phyloP scores from a whole-genome alignment of 768 basidiomycete species.

The Boletus huronensis region DNA sequence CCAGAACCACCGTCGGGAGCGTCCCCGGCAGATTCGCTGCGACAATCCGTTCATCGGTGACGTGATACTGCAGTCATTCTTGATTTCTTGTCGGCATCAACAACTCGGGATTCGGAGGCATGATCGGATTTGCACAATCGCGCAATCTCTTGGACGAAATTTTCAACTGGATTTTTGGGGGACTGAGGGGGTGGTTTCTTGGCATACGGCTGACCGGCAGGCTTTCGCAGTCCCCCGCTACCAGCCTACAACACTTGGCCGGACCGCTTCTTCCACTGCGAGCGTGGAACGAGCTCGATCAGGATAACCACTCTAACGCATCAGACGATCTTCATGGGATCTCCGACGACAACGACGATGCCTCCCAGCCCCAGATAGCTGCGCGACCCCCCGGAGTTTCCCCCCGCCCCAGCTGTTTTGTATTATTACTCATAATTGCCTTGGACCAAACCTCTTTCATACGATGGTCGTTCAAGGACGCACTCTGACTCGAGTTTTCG shows the following conservation, averaged over 20 bases:
- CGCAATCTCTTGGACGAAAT: slow-evolving; percentile 26
- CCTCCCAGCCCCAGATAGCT: slow-evolving; percentile 20
- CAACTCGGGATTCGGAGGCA: slow-evolving; percentile 24
- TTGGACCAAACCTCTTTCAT: slow-evolving; percentile 21
- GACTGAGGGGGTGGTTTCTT: slow-evolving; percentile 16
- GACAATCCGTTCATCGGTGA: slow-evolving; percentile 35
- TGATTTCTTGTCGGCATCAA: slow-evolving; percentile 32
- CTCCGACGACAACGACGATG: slow-evolving; percentile 17
- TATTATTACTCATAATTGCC: slow-evolving; percentile 36
- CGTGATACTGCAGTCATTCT: slow-evolving; percentile 3
- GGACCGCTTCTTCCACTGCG: slow-evolving; percentile 15
- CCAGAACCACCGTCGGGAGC: slow-evolving; percentile 42
- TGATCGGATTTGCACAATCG: slow-evolving; percentile 24
- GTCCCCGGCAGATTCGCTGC: slow-evolving; percentile 29
- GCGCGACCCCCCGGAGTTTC: slow-evolving; percentile 9
- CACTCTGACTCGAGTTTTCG: slow-evolving; percentile 18
- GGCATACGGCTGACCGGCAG: slow-evolving; percentile 15
- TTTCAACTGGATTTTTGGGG: slow-evolving; percentile 24
- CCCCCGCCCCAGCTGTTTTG: slow-evolving; percentile 19
- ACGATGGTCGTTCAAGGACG: slow-evolving; percentile 23
- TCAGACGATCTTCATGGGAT: slow-evolving; percentile 25
- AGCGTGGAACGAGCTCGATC: slow-evolving; percentile 24
- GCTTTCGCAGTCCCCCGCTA: slow-evolving; percentile 9
- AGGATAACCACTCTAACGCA: slow-evolving; percentile 14
- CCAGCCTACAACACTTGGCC: slow-evolving; percentile 8